phyloP scores from a whole-genome alignment of 2,329 filamentous ascomycete species.

The Ilyonectria robusta region DNA sequence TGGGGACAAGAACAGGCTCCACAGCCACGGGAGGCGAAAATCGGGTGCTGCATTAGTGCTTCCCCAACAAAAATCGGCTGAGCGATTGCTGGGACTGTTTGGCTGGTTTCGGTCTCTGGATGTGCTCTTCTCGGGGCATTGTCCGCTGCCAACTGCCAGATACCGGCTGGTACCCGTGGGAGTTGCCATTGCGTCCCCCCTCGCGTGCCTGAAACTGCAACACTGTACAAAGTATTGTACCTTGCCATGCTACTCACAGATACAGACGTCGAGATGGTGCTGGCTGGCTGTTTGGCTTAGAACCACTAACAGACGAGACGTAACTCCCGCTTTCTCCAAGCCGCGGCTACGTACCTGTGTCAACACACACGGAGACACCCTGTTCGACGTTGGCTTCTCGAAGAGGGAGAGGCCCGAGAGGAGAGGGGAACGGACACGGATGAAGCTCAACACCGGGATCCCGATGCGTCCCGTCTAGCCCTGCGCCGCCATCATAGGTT shows the following conservation, averaged over 20 bases:
- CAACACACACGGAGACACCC: conserved; percentile 6
- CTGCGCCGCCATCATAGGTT: neutral
- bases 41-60: conserved; percentile 45
- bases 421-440: neutral
- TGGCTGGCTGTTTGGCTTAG: neutral
- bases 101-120: neutral
- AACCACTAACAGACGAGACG: neutral
- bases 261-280: neutral
- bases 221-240: neutral
- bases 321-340: neutral
- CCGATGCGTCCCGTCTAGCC: neutral
- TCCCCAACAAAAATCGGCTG: conserved; percentile 49
- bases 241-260: neutral
- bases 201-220: neutral
- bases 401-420: neutral
- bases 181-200: neutral
- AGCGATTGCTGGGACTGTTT: conserved; percentile 19
- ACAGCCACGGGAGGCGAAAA: conserved; percentile 37
- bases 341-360: neutral
- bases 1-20: conserved; percentile 16
- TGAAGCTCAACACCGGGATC: neutral
- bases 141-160: neutral
- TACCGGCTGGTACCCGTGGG: neutral
- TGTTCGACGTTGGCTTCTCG: neutral
- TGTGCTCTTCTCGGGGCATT: neutral